Evolutionary conservation across 768 basidiomycete genomes (phyloP), one percentile per base, ranked within the genome.

Genomic region (Daedalea quercina): DNA sequence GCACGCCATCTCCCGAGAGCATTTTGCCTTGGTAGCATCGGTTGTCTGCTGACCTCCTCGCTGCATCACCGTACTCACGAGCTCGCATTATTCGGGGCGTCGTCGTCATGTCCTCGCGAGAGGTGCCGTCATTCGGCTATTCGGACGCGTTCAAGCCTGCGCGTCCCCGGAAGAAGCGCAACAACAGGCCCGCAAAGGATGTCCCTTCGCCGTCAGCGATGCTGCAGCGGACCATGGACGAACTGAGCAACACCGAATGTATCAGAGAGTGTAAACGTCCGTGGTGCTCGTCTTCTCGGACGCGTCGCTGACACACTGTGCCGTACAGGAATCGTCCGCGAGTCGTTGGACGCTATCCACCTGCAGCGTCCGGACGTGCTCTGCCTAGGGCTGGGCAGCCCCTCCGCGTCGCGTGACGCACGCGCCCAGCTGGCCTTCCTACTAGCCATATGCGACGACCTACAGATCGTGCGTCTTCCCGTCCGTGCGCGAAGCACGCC

Each of bases 341-440:
- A 63, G 28, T 55, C 63, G 4, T 58, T 65, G 25, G 50, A 23
- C 31, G 23, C 50, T 8, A n/a, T 51, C 6, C 3, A 13, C 37
- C 20, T 50, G 35, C 37, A 42, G 45, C 54, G 46, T 55, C 69
- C 53, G 52, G 45, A 65, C 28, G 70, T 85, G 44, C 63, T 90
- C 40, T 90, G 87, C 65, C 77, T 90, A 13, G 87, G 87, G 11
- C 71, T 90, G 25, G 87, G 87, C 47, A 85, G 84, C 64, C 87
- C 87, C n/a, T 70, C 74, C 17, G 63, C 71, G 40, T 88, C 85
- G 45, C 70, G 70, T 46, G 79, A 78, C 52, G 76, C 87, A 34
- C 78, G 83, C 54, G 77, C 76, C 33, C 87, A 90, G 58, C 82
- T 90, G 25, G 84, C 76, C 19, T 79, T 87, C 60, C 74, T 90